Base-by-base conservation (phyloP, 2,329 filamentous ascomycete genomes). In the Aspergillus sp. region DNA sequence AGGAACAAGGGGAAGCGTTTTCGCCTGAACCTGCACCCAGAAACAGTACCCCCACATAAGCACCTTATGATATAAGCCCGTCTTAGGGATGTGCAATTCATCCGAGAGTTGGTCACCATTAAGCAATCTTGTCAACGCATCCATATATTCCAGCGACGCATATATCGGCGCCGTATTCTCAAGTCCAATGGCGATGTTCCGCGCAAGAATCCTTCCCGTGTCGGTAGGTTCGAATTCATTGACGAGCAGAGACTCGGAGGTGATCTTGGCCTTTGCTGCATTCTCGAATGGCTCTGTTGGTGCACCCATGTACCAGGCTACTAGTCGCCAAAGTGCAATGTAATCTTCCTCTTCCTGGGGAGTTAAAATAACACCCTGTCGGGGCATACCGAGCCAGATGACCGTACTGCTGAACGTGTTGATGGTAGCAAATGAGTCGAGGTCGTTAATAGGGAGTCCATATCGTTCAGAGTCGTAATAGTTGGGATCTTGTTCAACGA, bases 341-440 rank as follows among this genome's bases (percentile, higher is more conserved):
- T 90, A 92, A 67, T 91, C 89, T 1, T 69, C 68, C 2, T 83
- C 84, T 68, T 93, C 89, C 57, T 83, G 82, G 19, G 78, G 56
- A 0, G 81, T 80, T 21, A 90, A 75, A 62, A 77, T 86, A 53
- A 93, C 85, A 3, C 89, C 90, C 74, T 92, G 89, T 0, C 88
- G 80, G 0, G 89, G 89, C 3, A 92, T 79, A 17, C 83, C 82
- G 23, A 90, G 70, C 81, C 84, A 92, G 57, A 92, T 81, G 2
- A 91, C 71, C 0, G 83, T 82, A 1, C 85, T 80, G 0, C 85
- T 89, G 73, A 93, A 93, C 0, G 84, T 85, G 25, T 79, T 80
- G 57, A 92, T 87, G 1, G 90, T 93, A 9, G 80, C 87, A 37
- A 92, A 85, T 56, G 81, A 84, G 71, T 93, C 89, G 2, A 93